These are phyloP conservation scores for Sclerotinia borealis DNA, from an alignment of 2,329 filamentous ascomycete species.

Conservation along the genomic window DNA sequence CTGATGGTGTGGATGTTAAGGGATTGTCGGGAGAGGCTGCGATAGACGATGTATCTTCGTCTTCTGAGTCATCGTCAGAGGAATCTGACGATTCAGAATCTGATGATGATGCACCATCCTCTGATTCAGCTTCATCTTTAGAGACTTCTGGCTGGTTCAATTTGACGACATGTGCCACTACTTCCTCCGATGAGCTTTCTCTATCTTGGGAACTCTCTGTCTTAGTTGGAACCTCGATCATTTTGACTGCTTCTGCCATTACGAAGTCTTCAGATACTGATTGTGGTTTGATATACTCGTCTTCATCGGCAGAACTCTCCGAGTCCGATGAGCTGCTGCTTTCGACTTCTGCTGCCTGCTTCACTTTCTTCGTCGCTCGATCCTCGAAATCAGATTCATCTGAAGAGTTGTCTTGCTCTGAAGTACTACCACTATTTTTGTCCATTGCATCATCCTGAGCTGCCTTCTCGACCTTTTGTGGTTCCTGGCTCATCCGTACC, in stretches of 20 bases:
- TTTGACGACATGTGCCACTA: neutral
- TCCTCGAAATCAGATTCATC: slow-evolving; percentile 12
- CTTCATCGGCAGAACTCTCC: slow-evolving; percentile 6
- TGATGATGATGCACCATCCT: slow-evolving; percentile 11
- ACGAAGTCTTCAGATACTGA: neutral
- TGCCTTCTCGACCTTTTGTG: slow-evolving; percentile 1
- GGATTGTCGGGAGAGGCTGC: slow-evolving; percentile 14
- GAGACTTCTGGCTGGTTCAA: neutral
- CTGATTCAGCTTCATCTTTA: neutral
- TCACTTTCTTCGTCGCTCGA: neutral
- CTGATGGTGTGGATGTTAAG: slow-evolving; percentile 17
- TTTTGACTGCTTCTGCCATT: neutral
- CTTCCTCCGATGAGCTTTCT: neutral
- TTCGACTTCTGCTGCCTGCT: neutral
- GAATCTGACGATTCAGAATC: slow-evolving; percentile 22
- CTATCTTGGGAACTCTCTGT: neutral
- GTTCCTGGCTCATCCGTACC: neutral
- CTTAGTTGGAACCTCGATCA: neutral
- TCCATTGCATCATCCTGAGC: neutral
- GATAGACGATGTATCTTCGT: slow-evolving; percentile 9
- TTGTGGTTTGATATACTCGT: neutral
- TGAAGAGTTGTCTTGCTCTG: slow-evolving; percentile 25
- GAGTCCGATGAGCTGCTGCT: slow-evolving; percentile 1
- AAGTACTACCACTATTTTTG: neutral
- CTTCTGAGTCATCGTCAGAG: slow-evolving; percentile 1